A percentile compares a stretch with the other conserved stretches of the same genome.
These are phyloP conservation scores for Rhodotorula babjevae DNA, from an alignment of 768 basidiomycete genomes.

Conservation along the genomic window DNA sequence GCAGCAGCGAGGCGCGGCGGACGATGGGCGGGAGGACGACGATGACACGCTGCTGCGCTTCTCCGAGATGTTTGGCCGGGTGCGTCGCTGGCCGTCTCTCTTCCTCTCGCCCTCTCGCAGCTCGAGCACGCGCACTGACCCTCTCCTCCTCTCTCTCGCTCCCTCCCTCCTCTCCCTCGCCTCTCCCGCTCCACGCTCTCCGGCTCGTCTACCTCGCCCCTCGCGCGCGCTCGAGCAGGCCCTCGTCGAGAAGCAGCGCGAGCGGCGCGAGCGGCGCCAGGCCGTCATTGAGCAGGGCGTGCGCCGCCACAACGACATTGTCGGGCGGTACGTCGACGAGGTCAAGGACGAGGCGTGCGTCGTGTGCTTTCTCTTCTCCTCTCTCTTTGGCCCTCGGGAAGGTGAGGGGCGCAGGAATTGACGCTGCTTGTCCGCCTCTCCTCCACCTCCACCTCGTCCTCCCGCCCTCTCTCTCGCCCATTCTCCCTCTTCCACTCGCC, in stretches of 20 bases:
- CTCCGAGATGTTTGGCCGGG: neutral
- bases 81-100: neutral
- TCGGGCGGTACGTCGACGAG: neutral
- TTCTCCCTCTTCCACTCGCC: too few relatives aligned
- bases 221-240: neutral
- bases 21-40: neutral
- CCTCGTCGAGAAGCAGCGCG: neutral
- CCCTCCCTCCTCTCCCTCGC: neutral
- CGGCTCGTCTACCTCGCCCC: too few relatives aligned
- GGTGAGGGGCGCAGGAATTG: too few relatives aligned
- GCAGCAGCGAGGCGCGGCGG: too few relatives aligned
- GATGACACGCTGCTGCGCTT: neutral
- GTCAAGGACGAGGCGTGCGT: neutral
- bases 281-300: neutral
- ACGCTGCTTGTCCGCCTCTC: too few relatives aligned
- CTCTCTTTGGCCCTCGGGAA: too few relatives aligned
- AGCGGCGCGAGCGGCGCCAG: neutral
- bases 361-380: neutral
- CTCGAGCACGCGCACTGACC: too few relatives aligned
- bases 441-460: too few relatives aligned
- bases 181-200: too few relatives aligned
- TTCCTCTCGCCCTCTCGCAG: too few relatives aligned
- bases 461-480: too few relatives aligned
- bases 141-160: neutral
- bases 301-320: neutral